Evolutionary conservation across 257 asterid species (phyloP).

Genomic region (Anisodus tanguticus): DNA sequence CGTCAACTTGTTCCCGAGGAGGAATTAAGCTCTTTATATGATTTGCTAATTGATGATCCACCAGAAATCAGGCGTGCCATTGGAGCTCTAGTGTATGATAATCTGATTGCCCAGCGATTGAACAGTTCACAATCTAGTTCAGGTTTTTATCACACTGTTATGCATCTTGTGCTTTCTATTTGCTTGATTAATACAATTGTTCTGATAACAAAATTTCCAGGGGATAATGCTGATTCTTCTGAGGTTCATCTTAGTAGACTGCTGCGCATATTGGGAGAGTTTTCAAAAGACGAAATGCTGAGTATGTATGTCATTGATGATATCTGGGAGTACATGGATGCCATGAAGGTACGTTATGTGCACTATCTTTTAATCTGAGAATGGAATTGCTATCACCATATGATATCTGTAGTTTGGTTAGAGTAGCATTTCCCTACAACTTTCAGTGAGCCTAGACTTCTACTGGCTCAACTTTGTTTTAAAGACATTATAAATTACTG

Average conservation of each 20-base stretch:
- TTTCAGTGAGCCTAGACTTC: neutral
- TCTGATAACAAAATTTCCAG: conserved; percentile 47
- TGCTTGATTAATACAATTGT: conserved; percentile 11
- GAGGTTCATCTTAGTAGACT: conserved; percentile 85
- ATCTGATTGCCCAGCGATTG: conserved; percentile 93
- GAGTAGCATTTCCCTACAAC: conserved; percentile 12
- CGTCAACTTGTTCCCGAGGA: conserved; percentile 98
- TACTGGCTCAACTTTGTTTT: neutral
- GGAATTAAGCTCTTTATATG: conserved; percentile 93
- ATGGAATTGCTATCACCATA: neutral
- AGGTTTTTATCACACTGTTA: conserved; percentile 49
- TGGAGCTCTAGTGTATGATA: conserved; percentile 92
- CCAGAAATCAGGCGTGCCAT: conserved; percentile 95
- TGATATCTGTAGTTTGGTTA: conserved; percentile 18
- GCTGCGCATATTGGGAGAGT: conserved; percentile 88
- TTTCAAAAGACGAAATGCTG: conserved; percentile 84
- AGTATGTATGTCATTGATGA: conserved; percentile 93
- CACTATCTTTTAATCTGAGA: conserved; percentile 9
- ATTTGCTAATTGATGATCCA: conserved; percentile 91
- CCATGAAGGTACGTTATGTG: conserved; percentile 80
- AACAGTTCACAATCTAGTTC: conserved; percentile 73
- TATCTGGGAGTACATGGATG: conserved; percentile 99
- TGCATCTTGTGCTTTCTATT: conserved; percentile 23
- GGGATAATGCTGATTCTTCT: conserved; percentile 65
- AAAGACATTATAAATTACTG: neutral